These are phyloP conservation scores for Luffa aegyptiaca DNA, from an alignment of 306 rosid genomes.

Conservation along the genomic window DNA sequence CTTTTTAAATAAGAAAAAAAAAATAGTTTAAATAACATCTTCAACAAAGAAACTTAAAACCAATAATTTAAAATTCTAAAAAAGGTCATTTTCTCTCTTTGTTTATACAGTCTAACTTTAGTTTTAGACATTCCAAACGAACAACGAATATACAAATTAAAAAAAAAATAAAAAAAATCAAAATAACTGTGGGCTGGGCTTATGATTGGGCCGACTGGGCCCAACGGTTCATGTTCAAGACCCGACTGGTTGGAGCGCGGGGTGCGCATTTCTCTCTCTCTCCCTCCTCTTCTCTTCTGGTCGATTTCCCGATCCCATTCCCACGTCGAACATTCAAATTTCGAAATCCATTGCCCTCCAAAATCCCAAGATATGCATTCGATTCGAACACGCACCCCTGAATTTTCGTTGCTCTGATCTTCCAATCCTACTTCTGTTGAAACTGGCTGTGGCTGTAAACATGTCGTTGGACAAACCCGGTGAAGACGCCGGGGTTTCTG, in stretches of 20 bases:
- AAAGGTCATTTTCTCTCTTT: too few relatives aligned
- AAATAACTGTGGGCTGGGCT: background rate
- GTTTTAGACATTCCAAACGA: background rate
- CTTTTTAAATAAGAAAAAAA: too few relatives aligned
- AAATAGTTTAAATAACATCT: too few relatives aligned
- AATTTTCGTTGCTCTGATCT: slow-evolving; percentile 2
- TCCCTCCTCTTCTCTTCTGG: background rate
- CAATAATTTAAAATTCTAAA: too few relatives aligned
- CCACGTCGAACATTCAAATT: slow-evolving; percentile 8
- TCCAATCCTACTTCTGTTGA: slow-evolving; percentile 5
- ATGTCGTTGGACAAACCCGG: slow-evolving; percentile 23
- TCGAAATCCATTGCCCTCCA: slow-evolving; percentile 29
- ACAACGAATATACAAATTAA: too few relatives aligned
- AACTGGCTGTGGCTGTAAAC: background rate
- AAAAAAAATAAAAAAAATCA: background rate
- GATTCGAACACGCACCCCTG: background rate
- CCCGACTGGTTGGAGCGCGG: background rate
- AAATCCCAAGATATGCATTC: slow-evolving; percentile 4
- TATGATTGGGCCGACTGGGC: background rate
- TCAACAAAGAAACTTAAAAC: background rate
- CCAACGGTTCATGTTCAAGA: background rate
- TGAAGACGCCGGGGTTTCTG: slow-evolving; percentile 21
- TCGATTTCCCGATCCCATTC: background rate
- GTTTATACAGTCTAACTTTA: too few relatives aligned
- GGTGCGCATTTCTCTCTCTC: background rate